Base-by-base conservation (phyloP, 257 asterid genomes). In the Lavandula angustifolia region DNA sequence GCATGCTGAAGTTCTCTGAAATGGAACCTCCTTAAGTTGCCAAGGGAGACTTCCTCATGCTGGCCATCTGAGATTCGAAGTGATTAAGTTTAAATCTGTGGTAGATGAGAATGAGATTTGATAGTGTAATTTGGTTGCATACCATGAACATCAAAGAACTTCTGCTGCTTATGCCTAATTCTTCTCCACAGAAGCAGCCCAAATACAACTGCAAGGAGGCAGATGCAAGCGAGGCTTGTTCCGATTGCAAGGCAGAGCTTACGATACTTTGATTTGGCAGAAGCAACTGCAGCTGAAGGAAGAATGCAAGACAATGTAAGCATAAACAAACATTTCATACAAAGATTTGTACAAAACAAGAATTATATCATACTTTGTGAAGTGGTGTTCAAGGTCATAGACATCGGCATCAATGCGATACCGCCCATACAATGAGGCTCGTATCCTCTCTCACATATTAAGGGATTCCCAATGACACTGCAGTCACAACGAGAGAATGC, bases 381-480 rank as follows among this genome's bases (percentile, higher is more conserved):
- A 48, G 83, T 51, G 81, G 83, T 51, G 81, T 90, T 92, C 69
- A 87, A 80, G 62, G 92, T 63, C 97, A 89, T 89, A 32, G 99
- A 89, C 87, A 90, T 87, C 3, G 99, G 99, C 82, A 85, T 83
- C 85, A 89, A 66, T 6, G 91, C 52, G 54, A 76, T 60, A 68
- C 86, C 80, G 12, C 86, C 86, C 4, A 66, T 69, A 72, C 99
- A 94, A 41, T 83, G 76, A 22, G 91, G 81, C 44, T 87, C 87
- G 4, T 82, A 69, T 42, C 87, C 95, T 1, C 73, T 76, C 50
- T 73, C 79, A 44, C 99, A 90, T 73, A 94, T 82, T 62, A 75
- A 81, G 8, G 99, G 96, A 70, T 94, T 94, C 60, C 98, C 99
- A 46, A 79, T 56, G 33, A 90, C 73, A 78, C 99, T 90, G 80